Evolutionary conservation across 2,329 filamentous ascomycete species (phyloP).

Genomic region (Diaporthe citriasiana): DNA sequence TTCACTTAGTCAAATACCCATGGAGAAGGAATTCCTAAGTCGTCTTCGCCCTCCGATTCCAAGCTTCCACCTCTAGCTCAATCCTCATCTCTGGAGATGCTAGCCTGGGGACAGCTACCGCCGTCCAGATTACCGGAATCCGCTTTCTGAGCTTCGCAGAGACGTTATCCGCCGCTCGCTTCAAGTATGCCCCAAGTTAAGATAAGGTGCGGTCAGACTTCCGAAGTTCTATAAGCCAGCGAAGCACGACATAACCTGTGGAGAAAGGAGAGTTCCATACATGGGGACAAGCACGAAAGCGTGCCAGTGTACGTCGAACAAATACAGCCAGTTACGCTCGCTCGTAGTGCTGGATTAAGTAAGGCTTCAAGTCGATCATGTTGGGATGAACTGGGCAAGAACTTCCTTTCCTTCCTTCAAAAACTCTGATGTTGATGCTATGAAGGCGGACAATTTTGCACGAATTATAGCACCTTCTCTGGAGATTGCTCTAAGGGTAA

Average conservation of each 20-base stretch:
- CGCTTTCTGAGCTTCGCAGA: conserved; percentile 5
- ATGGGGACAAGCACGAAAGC: not conserved
- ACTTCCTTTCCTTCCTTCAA: no score
- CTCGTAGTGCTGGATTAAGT: no score
- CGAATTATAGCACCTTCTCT: no score
- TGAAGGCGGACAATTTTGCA: no score
- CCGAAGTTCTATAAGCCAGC: not conserved
- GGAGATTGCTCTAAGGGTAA: no score
- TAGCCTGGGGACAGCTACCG: not conserved
- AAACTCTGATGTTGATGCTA: no score
- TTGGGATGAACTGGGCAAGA: no score
- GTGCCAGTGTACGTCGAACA: not conserved
- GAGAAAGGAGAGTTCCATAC: not conserved
- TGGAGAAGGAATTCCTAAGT: not conserved
- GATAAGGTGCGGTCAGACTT: conserved; percentile 19
- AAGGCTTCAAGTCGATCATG: no score
- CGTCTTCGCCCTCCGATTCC: not conserved
- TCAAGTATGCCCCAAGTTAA: not conserved
- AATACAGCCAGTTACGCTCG: no score
- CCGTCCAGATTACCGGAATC: not conserved
- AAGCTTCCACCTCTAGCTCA: conserved; percentile 19
- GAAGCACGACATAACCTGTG: not conserved
- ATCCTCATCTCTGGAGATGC: conserved; percentile 19
- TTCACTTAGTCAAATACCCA: not conserved
- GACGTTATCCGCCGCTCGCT: not conserved